phyloP scores from a whole-genome alignment of 345 rosid genomes.

The Adansonia digitata region DNA sequence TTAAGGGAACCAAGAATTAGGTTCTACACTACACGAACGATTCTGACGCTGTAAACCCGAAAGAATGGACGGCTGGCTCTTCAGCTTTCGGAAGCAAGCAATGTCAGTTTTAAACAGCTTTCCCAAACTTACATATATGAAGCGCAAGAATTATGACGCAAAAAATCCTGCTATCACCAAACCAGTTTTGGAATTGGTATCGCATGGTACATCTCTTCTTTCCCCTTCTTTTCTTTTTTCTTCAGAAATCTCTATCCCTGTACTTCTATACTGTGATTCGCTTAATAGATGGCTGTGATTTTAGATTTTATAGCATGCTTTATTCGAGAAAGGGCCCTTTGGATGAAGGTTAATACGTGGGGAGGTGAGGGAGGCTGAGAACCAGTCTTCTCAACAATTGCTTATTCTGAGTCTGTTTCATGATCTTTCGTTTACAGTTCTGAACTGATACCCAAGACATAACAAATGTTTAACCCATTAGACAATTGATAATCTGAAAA shows the following conservation, averaged over 20 bases:
- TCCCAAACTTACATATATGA: constrained; percentile 33
- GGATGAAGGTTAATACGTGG: no score
- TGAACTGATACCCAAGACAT: no score
- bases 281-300: no score
- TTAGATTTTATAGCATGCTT: no score
- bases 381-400: no score
- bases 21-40: constrained; percentile 27
- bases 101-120: constrained; percentile 46
- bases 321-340: no score
- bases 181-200: constrained; percentile 82
- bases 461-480: no score
- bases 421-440: no score
- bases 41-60: constrained; percentile 21
- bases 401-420: no score
- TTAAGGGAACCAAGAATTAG: constrained; percentile 39
- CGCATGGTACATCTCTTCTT: constrained; percentile 43
- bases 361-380: no score
- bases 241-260: background rate
- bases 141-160: constrained; percentile 44
- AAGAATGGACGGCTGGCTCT: constrained; percentile 85
- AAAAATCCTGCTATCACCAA: constrained; percentile 41
- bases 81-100: constrained; percentile 55
- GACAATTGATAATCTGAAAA: no score
- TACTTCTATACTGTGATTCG: no score
- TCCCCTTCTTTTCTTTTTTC: background rate